Conservation (phyloP, 2,329 filamentous ascomycete species). For the Botryotinia convoluta region DNA sequence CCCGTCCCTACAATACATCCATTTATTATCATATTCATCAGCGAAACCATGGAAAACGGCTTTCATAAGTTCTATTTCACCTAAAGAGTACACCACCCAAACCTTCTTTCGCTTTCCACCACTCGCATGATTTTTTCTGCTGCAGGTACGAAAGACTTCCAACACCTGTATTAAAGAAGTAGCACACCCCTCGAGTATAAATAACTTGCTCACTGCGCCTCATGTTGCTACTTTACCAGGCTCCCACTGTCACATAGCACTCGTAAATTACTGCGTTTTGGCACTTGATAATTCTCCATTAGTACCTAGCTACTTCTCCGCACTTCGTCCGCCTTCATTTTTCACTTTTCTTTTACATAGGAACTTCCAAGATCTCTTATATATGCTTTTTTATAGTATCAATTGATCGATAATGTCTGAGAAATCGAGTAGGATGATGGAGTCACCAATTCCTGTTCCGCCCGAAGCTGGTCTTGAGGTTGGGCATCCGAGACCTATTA, state of each 20-base stretch:
- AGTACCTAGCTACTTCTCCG: neutral
- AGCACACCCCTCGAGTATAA: neutral
- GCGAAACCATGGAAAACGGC: neutral
- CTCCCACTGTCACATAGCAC: neutral
- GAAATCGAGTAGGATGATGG: neutral
- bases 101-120: neutral
- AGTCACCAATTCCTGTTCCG: neutral
- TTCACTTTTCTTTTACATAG: neutral
- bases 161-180: neutral
- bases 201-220: neutral
- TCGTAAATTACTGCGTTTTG: neutral
- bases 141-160: neutral
- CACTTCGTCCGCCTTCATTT: neutral
- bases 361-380: neutral
- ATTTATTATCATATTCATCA: neutral
- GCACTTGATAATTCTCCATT: neutral
- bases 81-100: neutral
- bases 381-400: neutral
- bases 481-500: neutral
- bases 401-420: neutral
- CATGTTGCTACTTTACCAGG: neutral
- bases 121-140: neutral
- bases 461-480: conserved; percentile 13
- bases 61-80: neutral
- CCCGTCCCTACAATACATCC: neutral